Conservation (phyloP, 306 rosid species). For the Pyrus communis region DNA sequence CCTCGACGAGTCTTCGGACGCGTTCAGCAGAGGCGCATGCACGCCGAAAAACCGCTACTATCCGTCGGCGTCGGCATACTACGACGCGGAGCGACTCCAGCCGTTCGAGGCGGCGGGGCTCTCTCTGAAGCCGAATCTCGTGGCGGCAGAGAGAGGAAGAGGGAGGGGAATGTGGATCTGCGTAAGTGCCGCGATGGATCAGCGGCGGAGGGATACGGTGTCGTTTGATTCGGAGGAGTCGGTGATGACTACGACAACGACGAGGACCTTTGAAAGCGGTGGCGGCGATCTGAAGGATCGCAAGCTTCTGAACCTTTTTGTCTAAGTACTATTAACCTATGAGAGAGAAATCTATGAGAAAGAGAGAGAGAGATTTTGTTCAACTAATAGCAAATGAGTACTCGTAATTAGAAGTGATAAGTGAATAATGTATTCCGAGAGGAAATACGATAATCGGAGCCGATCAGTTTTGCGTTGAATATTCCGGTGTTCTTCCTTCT, state of each 20-base stretch:
- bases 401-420: background rate
- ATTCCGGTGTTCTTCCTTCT: background rate
- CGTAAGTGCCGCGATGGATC: background rate
- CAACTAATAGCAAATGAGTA: background rate
- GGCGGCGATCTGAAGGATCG: conserved; percentile 11
- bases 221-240: conserved; percentile 37
- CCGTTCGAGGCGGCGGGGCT: background rate
- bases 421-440: background rate
- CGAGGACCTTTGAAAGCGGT: conserved; percentile 19
- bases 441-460: background rate
- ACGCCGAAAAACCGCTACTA: background rate
- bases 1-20: conserved; percentile 10
- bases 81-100: background rate
- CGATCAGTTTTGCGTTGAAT: background rate
- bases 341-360: background rate
- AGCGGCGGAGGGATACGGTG: background rate
- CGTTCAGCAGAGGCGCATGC: conserved; percentile 4
- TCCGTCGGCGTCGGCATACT: background rate
- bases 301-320: conserved; percentile 47
- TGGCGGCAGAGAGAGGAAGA: background rate
- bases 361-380: background rate
- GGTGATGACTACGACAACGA: conserved; percentile 12
- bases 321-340: conserved; percentile 8
- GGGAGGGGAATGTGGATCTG: conserved; percentile 5
- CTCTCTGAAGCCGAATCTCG: conserved; percentile 1